These are phyloP conservation scores for Aspergillus brunneoviolaceus DNA, from an alignment of 2,329 filamentous ascomycete genomes.

Conservation along the genomic window DNA sequence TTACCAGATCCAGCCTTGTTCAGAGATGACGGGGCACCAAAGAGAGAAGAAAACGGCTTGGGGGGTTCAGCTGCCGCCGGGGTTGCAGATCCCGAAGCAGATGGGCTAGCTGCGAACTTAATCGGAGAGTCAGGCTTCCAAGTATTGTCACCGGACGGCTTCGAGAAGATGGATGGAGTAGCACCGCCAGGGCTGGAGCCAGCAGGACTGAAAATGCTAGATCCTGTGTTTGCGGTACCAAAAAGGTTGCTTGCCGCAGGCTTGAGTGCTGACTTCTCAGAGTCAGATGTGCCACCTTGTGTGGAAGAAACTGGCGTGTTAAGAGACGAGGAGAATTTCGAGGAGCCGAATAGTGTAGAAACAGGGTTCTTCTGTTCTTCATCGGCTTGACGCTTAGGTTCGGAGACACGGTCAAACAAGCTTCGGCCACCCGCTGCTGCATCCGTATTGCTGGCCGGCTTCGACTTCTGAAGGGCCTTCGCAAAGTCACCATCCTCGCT, in stretches of 20 bases:
- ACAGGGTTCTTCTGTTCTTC: conserved; percentile 18
- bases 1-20: conserved; percentile 20
- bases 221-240: conserved; percentile 18
- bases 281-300: conserved; percentile 9
- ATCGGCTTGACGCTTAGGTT: conserved; percentile 26
- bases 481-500: conserved; percentile 26
- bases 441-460: conserved; percentile 16
- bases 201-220: conserved; percentile 31
- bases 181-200: conserved; percentile 20
- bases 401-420: conserved; percentile 37
- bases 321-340: conserved; percentile 29
- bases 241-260: conserved; percentile 21
- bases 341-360: conserved; percentile 24
- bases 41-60: conserved; percentile 33
- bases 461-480: conserved; percentile 23
- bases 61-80: conserved; percentile 21
- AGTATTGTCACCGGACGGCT: conserved; percentile 41
- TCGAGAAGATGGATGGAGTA: conserved; percentile 21
- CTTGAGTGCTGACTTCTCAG: conserved; percentile 16
- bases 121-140: conserved; percentile 51
- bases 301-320: conserved; percentile 24
- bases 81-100: conserved; percentile 22
- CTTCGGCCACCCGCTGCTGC: conserved; percentile 29
- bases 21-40: conserved; percentile 25
- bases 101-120: conserved; percentile 43